These are phyloP conservation scores for Sphaerulina vaccinii DNA, from an alignment of 2,329 filamentous ascomycete species.

Conservation along the genomic window DNA sequence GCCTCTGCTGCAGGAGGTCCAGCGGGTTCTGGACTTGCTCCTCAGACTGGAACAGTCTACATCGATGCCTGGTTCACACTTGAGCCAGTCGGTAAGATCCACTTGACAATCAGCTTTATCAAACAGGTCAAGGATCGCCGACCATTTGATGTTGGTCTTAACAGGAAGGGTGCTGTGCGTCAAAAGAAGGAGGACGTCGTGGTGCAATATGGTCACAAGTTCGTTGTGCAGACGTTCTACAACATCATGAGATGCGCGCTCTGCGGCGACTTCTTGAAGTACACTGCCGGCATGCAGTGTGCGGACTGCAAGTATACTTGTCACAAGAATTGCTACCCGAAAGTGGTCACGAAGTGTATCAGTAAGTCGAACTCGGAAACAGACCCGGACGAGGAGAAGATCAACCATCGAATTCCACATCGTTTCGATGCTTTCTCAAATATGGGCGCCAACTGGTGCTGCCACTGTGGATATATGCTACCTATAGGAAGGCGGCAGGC, in stretches of 20 bases:
- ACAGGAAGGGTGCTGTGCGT: conserved; percentile 91
- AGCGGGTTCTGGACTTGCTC: conserved; percentile 41
- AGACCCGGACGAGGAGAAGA: conserved; percentile 98
- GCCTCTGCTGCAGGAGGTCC: conserved; percentile 43
- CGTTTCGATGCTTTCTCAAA: conserved; percentile 96
- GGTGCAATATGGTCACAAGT: conserved; percentile 99
- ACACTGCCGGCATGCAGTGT: conserved; percentile 98
- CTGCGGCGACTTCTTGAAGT: conserved; percentile 97
- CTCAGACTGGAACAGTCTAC: conserved; percentile 56
- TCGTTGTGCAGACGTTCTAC: conserved; percentile 97
- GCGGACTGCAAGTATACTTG: conserved; percentile 99
- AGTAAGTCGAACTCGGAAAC: conserved; percentile 99
- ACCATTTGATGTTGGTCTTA: conserved; percentile 83
- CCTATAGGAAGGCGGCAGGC: conserved; percentile 94
- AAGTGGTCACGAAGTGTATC: conserved; percentile 98
- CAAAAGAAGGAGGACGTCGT: conserved; percentile 98
- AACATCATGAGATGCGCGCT: conserved; percentile 99
- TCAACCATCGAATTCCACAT: conserved; percentile 98
- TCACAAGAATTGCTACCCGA: conserved; percentile 94
- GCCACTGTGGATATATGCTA: conserved; percentile 94
- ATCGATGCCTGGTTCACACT: conserved; percentile 97
- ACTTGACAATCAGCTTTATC: conserved; percentile 85
- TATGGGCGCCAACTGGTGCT: conserved; percentile 98
- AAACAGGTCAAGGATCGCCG: conserved; percentile 84
- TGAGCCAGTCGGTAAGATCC: conserved; percentile 88